These are phyloP conservation scores for Fusarium anthophilum DNA, from an alignment of 2,329 filamentous ascomycete genomes.

Conservation along the genomic window DNA sequence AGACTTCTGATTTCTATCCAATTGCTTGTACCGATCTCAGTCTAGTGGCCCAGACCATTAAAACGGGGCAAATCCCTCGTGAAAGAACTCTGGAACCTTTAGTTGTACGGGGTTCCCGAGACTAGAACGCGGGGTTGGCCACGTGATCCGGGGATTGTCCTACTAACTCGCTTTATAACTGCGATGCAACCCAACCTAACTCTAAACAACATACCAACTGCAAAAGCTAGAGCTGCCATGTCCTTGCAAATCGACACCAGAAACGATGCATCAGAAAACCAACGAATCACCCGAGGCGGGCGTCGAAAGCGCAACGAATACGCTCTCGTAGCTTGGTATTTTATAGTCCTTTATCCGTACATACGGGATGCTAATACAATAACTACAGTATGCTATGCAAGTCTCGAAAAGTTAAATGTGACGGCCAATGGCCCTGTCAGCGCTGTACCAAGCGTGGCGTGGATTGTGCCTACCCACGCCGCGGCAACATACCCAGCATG, in stretches of 20 bases:
- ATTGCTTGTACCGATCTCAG: too few relatives aligned
- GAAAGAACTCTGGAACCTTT: neutral
- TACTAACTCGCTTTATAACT: neutral
- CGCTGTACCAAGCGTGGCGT: neutral
- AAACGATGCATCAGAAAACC: neutral
- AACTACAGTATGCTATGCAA: neutral
- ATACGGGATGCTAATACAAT: neutral
- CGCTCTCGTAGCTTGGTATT: neutral
- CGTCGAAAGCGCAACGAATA: neutral
- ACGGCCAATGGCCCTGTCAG: neutral
- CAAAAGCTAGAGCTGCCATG: neutral
- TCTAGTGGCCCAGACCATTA: neutral
- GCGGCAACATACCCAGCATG: neutral
- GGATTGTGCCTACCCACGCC: neutral
- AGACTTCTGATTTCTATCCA: too few relatives aligned
- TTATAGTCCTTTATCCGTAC: accelerated
- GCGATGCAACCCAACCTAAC: neutral
- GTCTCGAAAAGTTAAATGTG: neutral
- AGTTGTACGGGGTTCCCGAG: neutral
- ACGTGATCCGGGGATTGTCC: neutral
- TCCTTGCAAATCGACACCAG: accelerated
- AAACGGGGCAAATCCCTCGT: accelerated
- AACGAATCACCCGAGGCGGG: neutral
- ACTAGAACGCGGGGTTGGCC: neutral
- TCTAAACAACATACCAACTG: neutral